A percentile compares a stretch with the other conserved stretches of the same genome.
These are phyloP conservation scores for Elsinoe arachidis DNA, from an alignment of 2,329 filamentous ascomycete species.

Conservation along the genomic window DNA sequence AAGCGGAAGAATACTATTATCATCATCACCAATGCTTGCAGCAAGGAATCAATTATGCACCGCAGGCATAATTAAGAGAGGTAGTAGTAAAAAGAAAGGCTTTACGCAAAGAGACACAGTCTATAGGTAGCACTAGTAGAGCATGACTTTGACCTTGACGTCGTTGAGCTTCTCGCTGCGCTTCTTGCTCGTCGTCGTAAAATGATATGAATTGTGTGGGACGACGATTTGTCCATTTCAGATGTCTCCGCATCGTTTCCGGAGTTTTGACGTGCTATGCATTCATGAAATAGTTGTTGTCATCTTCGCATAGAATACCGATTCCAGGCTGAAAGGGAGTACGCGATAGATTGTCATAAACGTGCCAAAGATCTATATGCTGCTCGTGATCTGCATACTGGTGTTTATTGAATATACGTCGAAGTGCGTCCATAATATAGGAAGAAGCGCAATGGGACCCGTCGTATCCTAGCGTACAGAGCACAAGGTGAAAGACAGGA, in stretches of 20 bases:
- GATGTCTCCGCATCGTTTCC: not conserved
- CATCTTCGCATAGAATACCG: not conserved
- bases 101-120: too few relatives aligned
- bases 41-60: too few relatives aligned
- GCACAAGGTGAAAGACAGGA: not conserved
- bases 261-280: not conserved
- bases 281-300: not conserved
- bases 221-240: not conserved
- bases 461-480: not conserved
- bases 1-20: too few relatives aligned
- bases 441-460: not conserved
- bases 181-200: not conserved
- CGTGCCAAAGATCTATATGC: not conserved
- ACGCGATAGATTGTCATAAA: not conserved
- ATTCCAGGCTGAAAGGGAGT: not conserved
- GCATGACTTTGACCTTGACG: not conserved
- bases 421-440: not conserved
- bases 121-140: too few relatives aligned
- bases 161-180: not conserved
- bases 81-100: too few relatives aligned
- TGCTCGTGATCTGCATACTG: not conserved
- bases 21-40: too few relatives aligned
- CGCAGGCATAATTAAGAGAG: too few relatives aligned
- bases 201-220: not conserved
- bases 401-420: not conserved